Conservation (phyloP, 1,284 basidiomycete genomes). For the Mycosarcoma mackinlayi region DNA sequence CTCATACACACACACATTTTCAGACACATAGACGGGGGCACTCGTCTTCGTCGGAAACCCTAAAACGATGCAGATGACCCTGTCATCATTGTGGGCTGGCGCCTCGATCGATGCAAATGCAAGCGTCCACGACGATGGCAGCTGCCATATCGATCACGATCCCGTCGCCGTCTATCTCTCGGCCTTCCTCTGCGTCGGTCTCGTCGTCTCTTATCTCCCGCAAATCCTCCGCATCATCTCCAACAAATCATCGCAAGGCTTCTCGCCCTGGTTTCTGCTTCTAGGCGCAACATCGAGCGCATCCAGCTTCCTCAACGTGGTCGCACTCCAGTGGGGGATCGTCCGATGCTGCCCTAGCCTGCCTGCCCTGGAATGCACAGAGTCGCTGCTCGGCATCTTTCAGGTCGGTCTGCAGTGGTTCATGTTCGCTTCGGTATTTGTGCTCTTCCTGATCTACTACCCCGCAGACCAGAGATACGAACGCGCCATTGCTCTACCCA, state of each 20-base stretch:
- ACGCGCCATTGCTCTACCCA: conserved; percentile 45
- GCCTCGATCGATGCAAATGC: conserved; percentile 19
- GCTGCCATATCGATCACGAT: conserved; percentile 73
- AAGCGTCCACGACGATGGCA: conserved; percentile 27
- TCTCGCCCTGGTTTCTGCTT: conserved; percentile 92
- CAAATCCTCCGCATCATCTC: conserved; percentile 77
- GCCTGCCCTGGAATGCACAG: conserved; percentile 74
- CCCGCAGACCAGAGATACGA: conserved; percentile 82
- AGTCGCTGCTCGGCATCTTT: conserved; percentile 83
- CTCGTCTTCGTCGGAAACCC: not conserved
- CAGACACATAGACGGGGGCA: not conserved
- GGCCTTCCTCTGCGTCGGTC: conserved; percentile 78
- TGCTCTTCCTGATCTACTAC: conserved; percentile 92
- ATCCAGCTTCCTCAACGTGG: conserved; percentile 69
- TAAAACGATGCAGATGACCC: conserved; percentile 26
- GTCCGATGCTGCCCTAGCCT: conserved; percentile 80
- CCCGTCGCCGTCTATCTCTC: conserved; percentile 80
- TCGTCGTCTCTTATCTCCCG: conserved; percentile 87
- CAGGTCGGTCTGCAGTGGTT: conserved; percentile 88
- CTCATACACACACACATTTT: not conserved
- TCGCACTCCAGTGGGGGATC: conserved; percentile 88
- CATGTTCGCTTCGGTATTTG: conserved; percentile 82
- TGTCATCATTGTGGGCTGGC: conserved; percentile 35
- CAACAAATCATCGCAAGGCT: conserved; percentile 82
- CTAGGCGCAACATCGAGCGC: conserved; percentile 80